Evolutionary conservation across 768 basidiomycete genomes (phyloP).

Genomic region (Gelatoporia subvermispora): DNA sequence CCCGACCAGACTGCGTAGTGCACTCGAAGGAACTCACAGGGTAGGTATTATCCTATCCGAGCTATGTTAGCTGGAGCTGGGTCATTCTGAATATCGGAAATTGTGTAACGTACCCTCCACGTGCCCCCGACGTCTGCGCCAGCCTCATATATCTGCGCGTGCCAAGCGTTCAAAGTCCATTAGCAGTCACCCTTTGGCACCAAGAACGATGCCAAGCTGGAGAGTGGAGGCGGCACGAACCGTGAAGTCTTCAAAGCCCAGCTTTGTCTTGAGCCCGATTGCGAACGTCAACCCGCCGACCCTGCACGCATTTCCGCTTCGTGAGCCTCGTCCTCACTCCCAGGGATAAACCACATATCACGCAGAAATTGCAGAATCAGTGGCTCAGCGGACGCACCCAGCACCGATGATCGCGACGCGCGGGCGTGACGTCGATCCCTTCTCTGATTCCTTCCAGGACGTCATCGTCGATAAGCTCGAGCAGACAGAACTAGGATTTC

Average conservation of each 20-base stretch:
- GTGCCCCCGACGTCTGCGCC: slow-evolving; percentile 23
- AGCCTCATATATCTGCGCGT: slow-evolving; percentile 29
- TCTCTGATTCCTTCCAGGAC: not conserved
- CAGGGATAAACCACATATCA: not conserved
- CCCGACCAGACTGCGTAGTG: too few relatives aligned
- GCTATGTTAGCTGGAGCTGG: not conserved
- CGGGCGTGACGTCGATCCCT: not conserved
- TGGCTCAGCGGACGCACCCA: slow-evolving; percentile 14
- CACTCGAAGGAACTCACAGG: slow-evolving; percentile 13
- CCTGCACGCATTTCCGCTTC: slow-evolving; percentile 9
- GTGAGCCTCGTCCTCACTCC: too few relatives aligned
- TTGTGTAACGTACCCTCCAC: slow-evolving; percentile 11
- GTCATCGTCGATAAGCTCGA: not conserved
- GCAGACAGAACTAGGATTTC: not conserved
- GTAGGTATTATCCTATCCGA: slow-evolving; percentile 17
- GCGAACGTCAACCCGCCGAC: slow-evolving; percentile 26
- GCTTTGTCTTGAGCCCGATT: slow-evolving; percentile 26
- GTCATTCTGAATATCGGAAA: too few relatives aligned
- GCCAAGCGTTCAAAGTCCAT: not conserved
- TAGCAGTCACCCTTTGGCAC: not conserved
- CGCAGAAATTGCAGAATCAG: not conserved
- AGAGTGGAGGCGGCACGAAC: slow-evolving; percentile 18
- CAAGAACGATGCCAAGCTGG: not conserved
- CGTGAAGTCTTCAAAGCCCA: slow-evolving; percentile 25
- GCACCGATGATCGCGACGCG: slow-evolving; percentile 21